phyloP scores from a whole-genome alignment of 441 rosid genomes.

The Flueggea neowawraea region DNA sequence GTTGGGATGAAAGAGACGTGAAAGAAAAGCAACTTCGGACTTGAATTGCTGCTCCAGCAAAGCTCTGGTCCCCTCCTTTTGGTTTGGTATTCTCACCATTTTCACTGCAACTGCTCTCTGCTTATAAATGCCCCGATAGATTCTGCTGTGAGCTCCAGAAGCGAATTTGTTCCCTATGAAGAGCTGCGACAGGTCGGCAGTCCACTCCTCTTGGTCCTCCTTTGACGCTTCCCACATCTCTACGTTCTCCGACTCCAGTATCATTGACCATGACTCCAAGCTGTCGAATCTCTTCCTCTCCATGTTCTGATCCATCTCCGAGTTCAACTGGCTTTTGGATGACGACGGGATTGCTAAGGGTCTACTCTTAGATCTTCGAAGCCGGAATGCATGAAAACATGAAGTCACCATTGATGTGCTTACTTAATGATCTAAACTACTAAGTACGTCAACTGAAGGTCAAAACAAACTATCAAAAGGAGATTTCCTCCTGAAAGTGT shows the following conservation, averaged over 20 bases:
- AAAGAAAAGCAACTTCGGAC: conserved; percentile 93
- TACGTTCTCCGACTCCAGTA: conserved; percentile 86
- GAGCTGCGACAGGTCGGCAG: conserved; percentile 91
- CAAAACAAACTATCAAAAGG: conserved; percentile 41
- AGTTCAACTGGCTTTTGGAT: conserved; percentile 39
- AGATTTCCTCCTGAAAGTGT: conserved; percentile 79
- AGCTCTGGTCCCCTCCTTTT: conserved; percentile 73
- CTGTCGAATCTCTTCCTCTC: conserved; percentile 92
- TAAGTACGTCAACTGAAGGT: conserved; percentile 2
- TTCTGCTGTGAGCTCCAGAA: conserved; percentile 92
- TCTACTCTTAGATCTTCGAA: conserved; percentile 54
- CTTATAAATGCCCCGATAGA: conserved; percentile 91
- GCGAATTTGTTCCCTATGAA: conserved; percentile 97
- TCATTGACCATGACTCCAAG: conserved; percentile 98
- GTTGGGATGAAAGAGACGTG: conserved; percentile 91
- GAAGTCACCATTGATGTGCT: conserved; percentile 47
- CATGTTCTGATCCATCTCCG: conserved; percentile 62
- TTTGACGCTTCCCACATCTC: conserved; percentile 89
- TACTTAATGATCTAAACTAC: background rate
- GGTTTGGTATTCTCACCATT: conserved; percentile 94
- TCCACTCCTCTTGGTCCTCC: conserved; percentile 94
- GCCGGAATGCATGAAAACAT: conserved; percentile 71
- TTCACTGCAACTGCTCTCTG: conserved; percentile 97
- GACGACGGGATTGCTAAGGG: conserved; percentile 44
- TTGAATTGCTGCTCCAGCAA: conserved; percentile 88